Evolutionary conservation across 257 asterid genomes (phyloP).

Genomic region (Gentiana straminea): DNA sequence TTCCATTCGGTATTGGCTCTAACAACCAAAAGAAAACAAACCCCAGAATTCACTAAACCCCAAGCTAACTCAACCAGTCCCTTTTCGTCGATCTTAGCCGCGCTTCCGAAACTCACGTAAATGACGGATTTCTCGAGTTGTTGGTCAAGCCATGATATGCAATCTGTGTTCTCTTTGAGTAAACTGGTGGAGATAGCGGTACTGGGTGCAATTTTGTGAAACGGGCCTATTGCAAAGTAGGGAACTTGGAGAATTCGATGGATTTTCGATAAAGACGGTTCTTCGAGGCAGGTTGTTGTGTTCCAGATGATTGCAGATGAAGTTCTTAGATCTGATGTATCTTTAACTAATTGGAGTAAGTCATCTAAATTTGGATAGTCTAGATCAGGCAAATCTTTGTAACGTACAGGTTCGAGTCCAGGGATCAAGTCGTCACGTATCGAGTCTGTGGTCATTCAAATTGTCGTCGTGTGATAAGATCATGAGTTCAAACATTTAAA

Average conservation of each 20-base stretch:
- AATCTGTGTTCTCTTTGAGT: not conserved
- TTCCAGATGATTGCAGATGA: slow-evolving; percentile 10
- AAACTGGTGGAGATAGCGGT: not conserved
- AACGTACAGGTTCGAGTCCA: slow-evolving; percentile 8
- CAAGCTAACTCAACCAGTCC: slow-evolving; percentile 28
- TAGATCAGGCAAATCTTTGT: slow-evolving; percentile 5
- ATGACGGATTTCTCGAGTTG: slow-evolving; percentile 27
- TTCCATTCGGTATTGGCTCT: not conserved
- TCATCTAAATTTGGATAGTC: not conserved
- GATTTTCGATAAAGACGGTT: not conserved
- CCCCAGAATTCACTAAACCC: slow-evolving; percentile 34
- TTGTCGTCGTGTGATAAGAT: too few species aligned
- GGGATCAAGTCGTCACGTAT: slow-evolving; percentile 7
- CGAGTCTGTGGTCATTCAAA: slow-evolving; percentile 5
- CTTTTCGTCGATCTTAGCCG: slow-evolving; percentile 13
- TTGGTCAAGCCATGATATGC: slow-evolving; percentile 27
- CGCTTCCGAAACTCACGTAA: slow-evolving; percentile 36
- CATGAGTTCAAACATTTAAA: too few species aligned
- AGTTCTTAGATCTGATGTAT: not conserved
- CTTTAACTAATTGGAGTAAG: not conserved
- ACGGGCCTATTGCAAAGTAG: slow-evolving; percentile 1
- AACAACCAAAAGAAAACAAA: slow-evolving; percentile 36
- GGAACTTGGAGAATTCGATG: slow-evolving; percentile 2
- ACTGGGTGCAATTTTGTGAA: slow-evolving; percentile 5
- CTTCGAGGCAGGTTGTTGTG: slow-evolving; percentile 1